Percentiles rank a stretch among this genome's conserved stretches.
phyloP scores from a whole-genome alignment of 345 rosid species.

The Bruguiera sexangula region DNA sequence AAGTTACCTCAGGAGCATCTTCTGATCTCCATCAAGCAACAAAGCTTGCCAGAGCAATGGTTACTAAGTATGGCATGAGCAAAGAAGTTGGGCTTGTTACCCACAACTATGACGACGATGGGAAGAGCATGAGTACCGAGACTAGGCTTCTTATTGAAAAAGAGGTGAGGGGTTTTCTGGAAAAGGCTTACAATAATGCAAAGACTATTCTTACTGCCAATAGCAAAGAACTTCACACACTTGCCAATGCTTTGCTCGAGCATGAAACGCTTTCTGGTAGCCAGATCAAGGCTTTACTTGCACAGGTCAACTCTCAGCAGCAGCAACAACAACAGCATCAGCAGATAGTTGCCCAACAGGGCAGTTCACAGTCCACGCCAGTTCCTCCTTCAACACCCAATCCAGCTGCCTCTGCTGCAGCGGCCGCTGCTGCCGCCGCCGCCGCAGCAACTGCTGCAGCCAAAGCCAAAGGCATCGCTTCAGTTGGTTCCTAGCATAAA shows the following conservation, averaged over 20 bases:
- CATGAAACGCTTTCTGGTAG: conserved; percentile 73
- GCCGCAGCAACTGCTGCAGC: conserved; percentile 62
- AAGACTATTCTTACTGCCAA: conserved; percentile 68
- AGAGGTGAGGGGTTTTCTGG: conserved; percentile 67
- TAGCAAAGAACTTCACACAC: conserved; percentile 75
- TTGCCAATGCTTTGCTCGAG: conserved; percentile 80
- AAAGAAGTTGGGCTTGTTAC: conserved; percentile 78
- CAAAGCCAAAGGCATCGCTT: conserved; percentile 69
- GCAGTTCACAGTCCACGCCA: conserved; percentile 50
- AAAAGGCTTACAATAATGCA: conserved; percentile 85
- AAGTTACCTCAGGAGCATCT: conserved; percentile 85
- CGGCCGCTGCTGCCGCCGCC: conserved; percentile 48
- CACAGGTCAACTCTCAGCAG: conserved; percentile 57
- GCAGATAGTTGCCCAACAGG: conserved; percentile 42
- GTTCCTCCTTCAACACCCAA: conserved; percentile 73
- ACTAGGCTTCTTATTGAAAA: conserved; percentile 88
- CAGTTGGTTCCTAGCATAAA: conserved; percentile 66
- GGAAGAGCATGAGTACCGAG: conserved; percentile 97
- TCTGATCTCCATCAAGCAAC: conserved; percentile 88
- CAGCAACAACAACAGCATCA: conserved; percentile 51
- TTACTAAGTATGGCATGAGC: conserved; percentile 89
- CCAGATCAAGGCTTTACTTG: conserved; percentile 69
- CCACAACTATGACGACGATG: conserved; percentile 75
- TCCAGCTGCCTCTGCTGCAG: conserved; percentile 72
- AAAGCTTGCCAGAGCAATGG: conserved; percentile 77